A percentile compares a stretch with the other conserved stretches of the same genome.
phyloP scores from a whole-genome alignment of 2,329 filamentous ascomycete species.

The Lecanoromycetidae sp. region DNA sequence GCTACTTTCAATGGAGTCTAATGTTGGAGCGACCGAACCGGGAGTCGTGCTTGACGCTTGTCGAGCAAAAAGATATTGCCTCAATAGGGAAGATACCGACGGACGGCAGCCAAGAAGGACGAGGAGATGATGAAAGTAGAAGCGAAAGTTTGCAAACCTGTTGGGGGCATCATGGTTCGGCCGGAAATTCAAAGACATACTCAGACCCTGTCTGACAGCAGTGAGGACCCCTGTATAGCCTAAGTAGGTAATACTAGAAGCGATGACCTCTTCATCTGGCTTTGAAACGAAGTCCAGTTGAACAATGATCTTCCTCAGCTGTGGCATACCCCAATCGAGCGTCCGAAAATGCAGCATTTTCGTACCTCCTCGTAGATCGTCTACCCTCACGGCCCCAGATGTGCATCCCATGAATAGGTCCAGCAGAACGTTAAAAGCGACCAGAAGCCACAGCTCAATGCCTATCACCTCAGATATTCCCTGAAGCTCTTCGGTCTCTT shows the following conservation, averaged over 20 bases:
- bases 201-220: constrained; percentile 35
- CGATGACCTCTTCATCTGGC: constrained; percentile 28
- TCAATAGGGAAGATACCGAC: constrained; percentile 42
- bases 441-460: constrained; percentile 47
- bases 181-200: constrained; percentile 39
- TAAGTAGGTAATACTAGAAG: constrained; percentile 37
- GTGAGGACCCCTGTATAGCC: constrained; percentile 41
- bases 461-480: constrained; percentile 43
- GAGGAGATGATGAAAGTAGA: constrained; percentile 38
- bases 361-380: constrained; percentile 12
- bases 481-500: constrained; percentile 50
- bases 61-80: constrained; percentile 31
- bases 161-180: constrained; percentile 24
- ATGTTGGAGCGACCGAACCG: constrained; percentile 11
- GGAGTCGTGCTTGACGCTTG: constrained; percentile 18
- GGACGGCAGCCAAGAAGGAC: constrained; percentile 43
- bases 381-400: constrained; percentile 36
- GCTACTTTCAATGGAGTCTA: constrained; percentile 23
- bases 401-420: constrained; percentile 56
- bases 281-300: constrained; percentile 38
- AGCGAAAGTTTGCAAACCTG: constrained; percentile 24
- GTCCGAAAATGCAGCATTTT: constrained; percentile 32
- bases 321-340: constrained; percentile 45
- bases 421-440: constrained; percentile 51
- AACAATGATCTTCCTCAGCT: constrained; percentile 38